Percentiles rank a stretch among this genome's conserved stretches.
Evolutionary conservation across 257 asterid species (phyloP).

Genomic region (Leptodermis oblonga): DNA sequence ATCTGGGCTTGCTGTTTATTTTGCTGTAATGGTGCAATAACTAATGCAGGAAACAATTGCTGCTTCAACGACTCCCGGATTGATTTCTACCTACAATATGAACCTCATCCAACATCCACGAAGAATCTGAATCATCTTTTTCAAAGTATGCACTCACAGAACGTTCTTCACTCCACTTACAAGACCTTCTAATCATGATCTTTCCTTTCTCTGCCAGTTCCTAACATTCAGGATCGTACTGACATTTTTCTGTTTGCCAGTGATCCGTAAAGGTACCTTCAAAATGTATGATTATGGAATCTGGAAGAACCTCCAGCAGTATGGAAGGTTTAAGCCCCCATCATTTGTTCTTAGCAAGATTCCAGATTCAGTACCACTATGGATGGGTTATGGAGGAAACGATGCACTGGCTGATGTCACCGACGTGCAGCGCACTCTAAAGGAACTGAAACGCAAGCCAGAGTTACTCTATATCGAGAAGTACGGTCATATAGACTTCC

Average conservation of each 20-base stretch:
- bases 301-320: conserved; percentile 58
- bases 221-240: conserved; percentile 3
- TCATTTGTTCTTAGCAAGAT: conserved; percentile 58
- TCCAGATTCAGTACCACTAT: conserved; percentile 71
- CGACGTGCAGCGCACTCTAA: conserved; percentile 67
- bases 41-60: conserved; percentile 80
- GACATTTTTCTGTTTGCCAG: conserved; percentile 39
- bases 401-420: conserved; percentile 79
- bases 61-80: conserved; percentile 88
- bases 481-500: conserved; percentile 90
- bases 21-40: background rate
- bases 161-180: background rate
- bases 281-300: conserved; percentile 78
- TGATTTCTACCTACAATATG: conserved; percentile 71
- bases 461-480: conserved; percentile 73
- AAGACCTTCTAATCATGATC: background rate
- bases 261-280: conserved; percentile 88
- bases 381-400: conserved; percentile 93
- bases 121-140: conserved; percentile 88
- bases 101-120: conserved; percentile 90
- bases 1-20: background rate
- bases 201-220: background rate
- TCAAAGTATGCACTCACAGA: conserved; percentile 57
- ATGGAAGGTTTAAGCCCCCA: conserved; percentile 70
- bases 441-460: conserved; percentile 55